phyloP scores from a whole-genome alignment of 1,284 basidiomycete genomes.

The Naganishia albida region DNA sequence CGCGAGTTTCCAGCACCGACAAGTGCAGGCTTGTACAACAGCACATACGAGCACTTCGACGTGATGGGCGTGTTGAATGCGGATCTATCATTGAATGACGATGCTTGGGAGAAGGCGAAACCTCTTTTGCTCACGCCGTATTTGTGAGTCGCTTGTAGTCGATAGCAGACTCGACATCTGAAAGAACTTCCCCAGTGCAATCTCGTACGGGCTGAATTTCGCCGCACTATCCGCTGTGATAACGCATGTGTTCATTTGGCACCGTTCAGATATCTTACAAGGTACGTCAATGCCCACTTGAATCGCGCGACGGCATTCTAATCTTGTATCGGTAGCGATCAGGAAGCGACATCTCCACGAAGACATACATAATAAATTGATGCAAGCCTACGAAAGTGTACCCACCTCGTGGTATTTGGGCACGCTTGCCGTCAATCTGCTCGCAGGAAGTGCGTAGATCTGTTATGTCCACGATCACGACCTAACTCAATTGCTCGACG shows the following conservation, averaged over 20 bases:
- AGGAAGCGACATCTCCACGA: slow-evolving; percentile 45
- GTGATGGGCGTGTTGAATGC: slow-evolving; percentile 51
- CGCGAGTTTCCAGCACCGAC: slow-evolving; percentile 51
- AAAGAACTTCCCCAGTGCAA: slow-evolving; percentile 38
- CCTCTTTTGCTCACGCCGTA: slow-evolving; percentile 58
- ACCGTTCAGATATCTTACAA: slow-evolving; percentile 56
- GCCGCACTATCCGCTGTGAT: slow-evolving; percentile 57
- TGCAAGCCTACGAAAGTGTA: slow-evolving; percentile 49
- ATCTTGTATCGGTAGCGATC: slow-evolving; percentile 42
- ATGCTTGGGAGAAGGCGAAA: slow-evolving; percentile 50
- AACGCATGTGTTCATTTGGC: slow-evolving; percentile 58
- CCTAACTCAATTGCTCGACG: slow-evolving; percentile 9
- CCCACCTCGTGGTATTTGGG: slow-evolving; percentile 52
- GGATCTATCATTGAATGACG: slow-evolving; percentile 55
- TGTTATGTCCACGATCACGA: not conserved
- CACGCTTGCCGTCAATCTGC: slow-evolving; percentile 48
- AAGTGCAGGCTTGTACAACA: slow-evolving; percentile 50
- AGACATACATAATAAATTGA: slow-evolving; percentile 54
- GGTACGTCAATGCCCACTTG: slow-evolving; percentile 35
- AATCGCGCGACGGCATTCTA: slow-evolving; percentile 12
- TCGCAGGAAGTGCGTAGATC: slow-evolving; percentile 43
- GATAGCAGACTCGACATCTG: not conserved
- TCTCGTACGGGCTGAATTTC: slow-evolving; percentile 55
- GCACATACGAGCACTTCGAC: slow-evolving; percentile 49
- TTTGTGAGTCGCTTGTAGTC: slow-evolving; percentile 46